phyloP scores from a whole-genome alignment of 2,329 filamentous ascomycete genomes.

The Aspergillus chevalieri region DNA sequence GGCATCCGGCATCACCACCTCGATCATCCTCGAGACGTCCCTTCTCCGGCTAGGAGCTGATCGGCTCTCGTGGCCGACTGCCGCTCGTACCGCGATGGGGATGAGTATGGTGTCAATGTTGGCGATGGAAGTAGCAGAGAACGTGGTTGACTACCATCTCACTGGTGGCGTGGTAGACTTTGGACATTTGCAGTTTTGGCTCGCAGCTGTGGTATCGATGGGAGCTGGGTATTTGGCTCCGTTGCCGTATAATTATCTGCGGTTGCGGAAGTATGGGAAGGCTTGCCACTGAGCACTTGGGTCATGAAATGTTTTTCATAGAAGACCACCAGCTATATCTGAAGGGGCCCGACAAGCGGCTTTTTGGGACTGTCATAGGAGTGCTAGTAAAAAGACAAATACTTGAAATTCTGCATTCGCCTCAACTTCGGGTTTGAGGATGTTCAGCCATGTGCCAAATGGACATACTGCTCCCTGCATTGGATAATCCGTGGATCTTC shows the following conservation, averaged over 20 bases:
- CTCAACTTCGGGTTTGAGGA: too few species aligned
- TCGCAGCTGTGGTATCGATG: constrained; percentile 37
- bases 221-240: constrained; percentile 38
- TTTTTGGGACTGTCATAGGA: too few species aligned
- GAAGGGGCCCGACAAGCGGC: too few species aligned
- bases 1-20: constrained; percentile 47
- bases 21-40: constrained; percentile 48
- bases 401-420: too few species aligned
- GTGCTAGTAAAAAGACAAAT: too few species aligned
- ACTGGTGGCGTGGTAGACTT: constrained; percentile 48
- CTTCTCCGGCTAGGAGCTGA: constrained; percentile 47
- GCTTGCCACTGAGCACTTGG: constrained; percentile 14
- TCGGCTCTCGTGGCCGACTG: constrained; percentile 41
- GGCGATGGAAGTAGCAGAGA: constrained; percentile 53
- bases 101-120: constrained; percentile 57
- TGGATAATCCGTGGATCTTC: too few species aligned
- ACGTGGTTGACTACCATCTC: constrained; percentile 50
- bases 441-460: too few species aligned
- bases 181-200: constrained; percentile 47
- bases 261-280: constrained; percentile 46
- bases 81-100: constrained; percentile 49
- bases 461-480: too few species aligned
- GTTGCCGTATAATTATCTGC: constrained; percentile 50
- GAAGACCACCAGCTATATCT: too few species aligned
- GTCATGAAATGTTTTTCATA: too few species aligned